Conservation (phyloP, 2,329 filamentous ascomycete genomes). For the Blastomyces parvus region DNA sequence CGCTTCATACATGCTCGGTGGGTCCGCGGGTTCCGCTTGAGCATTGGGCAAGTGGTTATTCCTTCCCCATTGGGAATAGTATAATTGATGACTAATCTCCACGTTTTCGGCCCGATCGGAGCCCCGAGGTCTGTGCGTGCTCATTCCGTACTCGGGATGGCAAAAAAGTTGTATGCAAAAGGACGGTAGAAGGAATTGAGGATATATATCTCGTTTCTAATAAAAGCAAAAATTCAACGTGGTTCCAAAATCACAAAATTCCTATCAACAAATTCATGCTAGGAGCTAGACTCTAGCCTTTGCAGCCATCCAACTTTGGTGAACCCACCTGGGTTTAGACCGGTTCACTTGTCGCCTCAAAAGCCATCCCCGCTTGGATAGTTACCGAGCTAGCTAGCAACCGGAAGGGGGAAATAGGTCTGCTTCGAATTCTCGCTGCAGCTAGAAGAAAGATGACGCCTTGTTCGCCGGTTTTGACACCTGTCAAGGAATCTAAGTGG, state of each 20-base stretch:
- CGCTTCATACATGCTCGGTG: too few relatives aligned
- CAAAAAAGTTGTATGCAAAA: too few relatives aligned
- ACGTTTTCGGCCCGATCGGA: too few relatives aligned
- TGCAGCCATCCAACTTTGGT: background rate
- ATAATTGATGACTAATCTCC: background rate
- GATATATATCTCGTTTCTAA: too few relatives aligned
- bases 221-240: background rate
- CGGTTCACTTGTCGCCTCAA: background rate
- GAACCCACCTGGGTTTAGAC: background rate
- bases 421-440: background rate
- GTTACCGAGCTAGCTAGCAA: background rate
- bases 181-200: too few relatives aligned
- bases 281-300: background rate
- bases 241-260: background rate
- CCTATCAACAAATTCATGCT: background rate
- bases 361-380: background rate
- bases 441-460: background rate
- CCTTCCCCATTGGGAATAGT: background rate
- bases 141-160: too few relatives aligned
- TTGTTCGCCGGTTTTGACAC: background rate
- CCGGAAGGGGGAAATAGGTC: background rate
- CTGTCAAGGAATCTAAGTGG: background rate
- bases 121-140: too few relatives aligned
- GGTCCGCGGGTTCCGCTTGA: too few relatives aligned
- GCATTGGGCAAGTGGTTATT: too few relatives aligned